Evolutionary conservation across 352 stramenopile species (phyloP).

Genomic region (Blastocystis sp.): DNA sequence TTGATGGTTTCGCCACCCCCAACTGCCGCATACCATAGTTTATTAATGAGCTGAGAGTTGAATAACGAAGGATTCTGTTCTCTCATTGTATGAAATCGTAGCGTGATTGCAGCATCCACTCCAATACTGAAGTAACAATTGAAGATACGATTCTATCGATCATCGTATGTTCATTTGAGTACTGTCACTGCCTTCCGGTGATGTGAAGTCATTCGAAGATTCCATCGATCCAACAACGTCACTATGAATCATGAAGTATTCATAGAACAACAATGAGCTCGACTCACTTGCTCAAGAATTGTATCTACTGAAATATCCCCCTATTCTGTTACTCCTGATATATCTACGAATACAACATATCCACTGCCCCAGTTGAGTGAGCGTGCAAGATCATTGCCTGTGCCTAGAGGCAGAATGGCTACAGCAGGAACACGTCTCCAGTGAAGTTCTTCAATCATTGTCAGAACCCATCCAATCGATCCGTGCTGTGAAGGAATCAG

Average conservation of each 20-base stretch:
- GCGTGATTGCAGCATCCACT: constrained; percentile 79
- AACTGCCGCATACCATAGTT: constrained; percentile 76
- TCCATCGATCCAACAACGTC: constrained; percentile 44
- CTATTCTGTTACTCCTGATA: background rate
- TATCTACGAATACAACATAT: constrained; percentile 63
- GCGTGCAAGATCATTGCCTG: constrained; percentile 85
- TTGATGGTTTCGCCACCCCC: constrained; percentile 64
- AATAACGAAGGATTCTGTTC: constrained; percentile 78
- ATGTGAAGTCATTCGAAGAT: background rate
- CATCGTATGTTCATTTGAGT: background rate
- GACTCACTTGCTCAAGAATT: constrained; percentile 1
- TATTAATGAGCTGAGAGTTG: constrained; percentile 80
- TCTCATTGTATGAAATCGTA: constrained; percentile 80
- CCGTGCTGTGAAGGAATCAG: constrained; percentile 32
- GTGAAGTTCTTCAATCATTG: constrained; percentile 72
- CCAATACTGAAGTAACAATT: constrained; percentile 73
- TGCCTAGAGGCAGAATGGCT: constrained; percentile 85
- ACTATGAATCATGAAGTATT: background rate
- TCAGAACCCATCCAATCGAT: constrained; percentile 65
- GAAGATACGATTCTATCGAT: constrained; percentile 67
- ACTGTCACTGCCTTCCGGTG: background rate
- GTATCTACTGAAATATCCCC: background rate
- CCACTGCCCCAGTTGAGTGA: constrained; percentile 84
- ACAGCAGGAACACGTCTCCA: constrained; percentile 74
- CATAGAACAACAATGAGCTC: background rate